Percentiles rank a stretch among this genome's conserved stretches.
Evolutionary conservation across 768 basidiomycete species (phyloP).

Genomic region (Rhodotorula graminis): DNA sequence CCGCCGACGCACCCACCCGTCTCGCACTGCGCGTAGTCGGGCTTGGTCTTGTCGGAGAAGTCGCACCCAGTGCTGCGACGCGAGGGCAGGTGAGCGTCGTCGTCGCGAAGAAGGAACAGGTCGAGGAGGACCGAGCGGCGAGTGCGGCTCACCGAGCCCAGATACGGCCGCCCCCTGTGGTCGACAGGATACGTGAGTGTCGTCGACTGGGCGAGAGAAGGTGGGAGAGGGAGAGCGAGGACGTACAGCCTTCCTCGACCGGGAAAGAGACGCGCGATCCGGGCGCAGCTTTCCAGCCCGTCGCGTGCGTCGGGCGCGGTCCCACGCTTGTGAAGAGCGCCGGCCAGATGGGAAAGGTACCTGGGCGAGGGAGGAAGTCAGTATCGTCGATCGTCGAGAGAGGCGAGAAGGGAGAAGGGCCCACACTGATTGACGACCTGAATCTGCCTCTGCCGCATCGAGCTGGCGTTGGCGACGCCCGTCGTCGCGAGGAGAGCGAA

Average conservation of each 20-base stretch:
- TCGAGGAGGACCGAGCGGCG: too few relatives aligned
- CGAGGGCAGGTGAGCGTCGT: background rate
- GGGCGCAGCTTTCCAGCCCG: conserved; percentile 18
- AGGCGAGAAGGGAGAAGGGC: too few relatives aligned
- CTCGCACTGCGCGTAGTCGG: conserved; percentile 1
- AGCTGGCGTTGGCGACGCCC: background rate
- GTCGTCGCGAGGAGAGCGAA: background rate
- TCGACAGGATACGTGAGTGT: background rate
- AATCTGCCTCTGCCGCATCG: background rate
- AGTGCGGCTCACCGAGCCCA: background rate
- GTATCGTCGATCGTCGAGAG: too few relatives aligned
- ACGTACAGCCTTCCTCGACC: conserved; percentile 21
- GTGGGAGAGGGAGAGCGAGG: background rate
- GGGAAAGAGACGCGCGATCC: conserved; percentile 11
- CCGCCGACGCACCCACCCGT: background rate
- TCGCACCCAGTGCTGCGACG: conserved; percentile 14
- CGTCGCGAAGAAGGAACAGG: too few relatives aligned
- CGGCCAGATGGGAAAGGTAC: conserved; percentile 8
- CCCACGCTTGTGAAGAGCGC: conserved; percentile 14
- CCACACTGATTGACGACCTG: background rate
- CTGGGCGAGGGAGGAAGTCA: too few relatives aligned
- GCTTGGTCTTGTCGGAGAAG: conserved; percentile 1
- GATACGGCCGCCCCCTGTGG: background rate
- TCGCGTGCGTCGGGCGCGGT: conserved; percentile 1
- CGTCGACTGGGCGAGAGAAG: background rate